Evolutionary conservation across 2,329 filamentous ascomycete species (phyloP), one percentile per base, ranked within the genome.

Genomic region (Orbilia oligospora): DNA sequence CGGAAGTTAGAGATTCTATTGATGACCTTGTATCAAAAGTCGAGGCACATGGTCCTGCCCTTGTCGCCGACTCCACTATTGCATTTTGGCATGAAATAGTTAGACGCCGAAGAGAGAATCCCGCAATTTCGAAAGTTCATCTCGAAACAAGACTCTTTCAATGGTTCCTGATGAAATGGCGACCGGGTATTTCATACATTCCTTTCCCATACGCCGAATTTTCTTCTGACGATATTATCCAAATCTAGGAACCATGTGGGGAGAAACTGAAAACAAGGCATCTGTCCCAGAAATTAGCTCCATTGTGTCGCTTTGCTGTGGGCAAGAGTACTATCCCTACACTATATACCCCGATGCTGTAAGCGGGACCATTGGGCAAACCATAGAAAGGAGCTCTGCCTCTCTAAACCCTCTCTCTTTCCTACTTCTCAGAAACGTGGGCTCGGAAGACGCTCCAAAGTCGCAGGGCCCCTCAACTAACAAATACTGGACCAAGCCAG

Each of bases 161-260:
- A 81, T 99, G 96, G 96, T 84, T 96, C 0, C 90, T 94, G 81
- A 88, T 90, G 38, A 91, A 89, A 82, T 99, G 95, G 94, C 90
- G 90, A 80, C 92, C 94, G 80, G 90, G 93, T 95, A 86, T 83
- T 88, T 84, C 68, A 9, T 22, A 30, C 36, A 14, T 53, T 30
- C 24, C 68, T 6, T 63, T 66, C 79, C 20, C 61, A 72, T 64
- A 76, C 83, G n/a, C 61, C 51, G 16, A n/a, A 64, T 20, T 1
- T 33, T 44, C 16, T 20, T 22, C n/a, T 65, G 22, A 48, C 9
- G n/a, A 9, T 48, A 49, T 48, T 12, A 9, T 56, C 69, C 24
- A 36, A 85, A 81, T 80, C 38, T 71, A 71, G 72, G 78, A 44
- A 81, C 80, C 71, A 53, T 68, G 75, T 41, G 53, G 24, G 68